Evolutionary conservation across 1,284 basidiomycete genomes (phyloP), one percentile per base, ranked within the genome.

Genomic region (Pyrrhoderma lamaoense): DNA sequence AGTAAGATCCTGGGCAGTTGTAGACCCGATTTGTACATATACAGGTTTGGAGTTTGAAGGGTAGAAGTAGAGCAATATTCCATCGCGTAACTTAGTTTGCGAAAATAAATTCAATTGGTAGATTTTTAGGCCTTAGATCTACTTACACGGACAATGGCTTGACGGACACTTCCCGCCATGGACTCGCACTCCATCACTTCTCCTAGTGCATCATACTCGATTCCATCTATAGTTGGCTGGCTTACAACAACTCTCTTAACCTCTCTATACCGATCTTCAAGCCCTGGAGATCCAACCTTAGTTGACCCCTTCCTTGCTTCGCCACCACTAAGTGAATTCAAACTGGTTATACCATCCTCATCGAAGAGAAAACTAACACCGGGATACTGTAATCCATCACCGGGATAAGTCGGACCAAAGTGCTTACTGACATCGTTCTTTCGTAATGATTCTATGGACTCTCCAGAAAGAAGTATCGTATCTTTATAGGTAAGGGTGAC

Each of bases 351-450:
- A n/a, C 70, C 67, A 60, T 85, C 87, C 53, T 83, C 85, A 39
- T 81, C 83, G 60, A 88, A 85, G 57, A 81, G 80, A 61, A 93
- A 93, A 70, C 79, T 82, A 19, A 93, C 74, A 0, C 90, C 91
- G 0, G 91, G 91, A 65, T 89, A 91, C 45, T 75, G 76, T 62
- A 93, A 64, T 56, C 82, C 80, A 51, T 87, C 83, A 36, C 85
- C 85, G 11, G 82, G 77, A 65, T 89, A 93, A 0, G 91, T 93
- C 3, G 91, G 91, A 0, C 90, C 90, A 63, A 93, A 89, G 3
- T 80, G 77, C 42, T 80, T 75, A 53, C 77, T 85, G 2, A 93
- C 83, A 36, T 74, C 74, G 0, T 85, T 76, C 44, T 85, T 75
- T 25, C 79, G 74, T 11, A 92, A 67, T 16, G 34, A 27, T 39